A percentile compares a stretch with the other conserved stretches of the same genome.
Conservation (phyloP, 179 eudicot genomes). For the Spinacia oleracea region DNA sequence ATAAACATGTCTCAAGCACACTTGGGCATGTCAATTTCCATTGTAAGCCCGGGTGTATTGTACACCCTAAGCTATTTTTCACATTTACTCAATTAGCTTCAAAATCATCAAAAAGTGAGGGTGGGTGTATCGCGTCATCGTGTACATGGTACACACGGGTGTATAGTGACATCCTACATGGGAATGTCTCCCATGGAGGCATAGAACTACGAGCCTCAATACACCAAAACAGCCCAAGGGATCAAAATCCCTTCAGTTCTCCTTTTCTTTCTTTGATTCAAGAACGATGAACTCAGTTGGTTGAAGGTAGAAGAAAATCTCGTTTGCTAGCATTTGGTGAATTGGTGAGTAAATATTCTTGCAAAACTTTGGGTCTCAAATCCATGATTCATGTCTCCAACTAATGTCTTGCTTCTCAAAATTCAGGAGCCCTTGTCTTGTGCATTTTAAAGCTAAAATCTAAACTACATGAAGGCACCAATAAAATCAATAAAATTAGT, state of each 20-base stretch:
- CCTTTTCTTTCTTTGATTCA: background rate
- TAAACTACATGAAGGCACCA: background rate
- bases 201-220: background rate
- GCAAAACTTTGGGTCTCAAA: background rate
- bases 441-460: background rate
- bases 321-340: background rate
- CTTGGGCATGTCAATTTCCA: background rate
- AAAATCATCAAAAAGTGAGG: too few species aligned
- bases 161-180: background rate
- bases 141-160: too few species aligned
- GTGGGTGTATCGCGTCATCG: too few species aligned
- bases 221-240: background rate
- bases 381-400: background rate
- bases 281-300: background rate
- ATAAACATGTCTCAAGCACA: background rate
- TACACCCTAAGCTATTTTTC: too few species aligned
- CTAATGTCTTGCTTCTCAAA: background rate
- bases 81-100: too few species aligned
- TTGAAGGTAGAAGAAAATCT: background rate
- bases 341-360: background rate
- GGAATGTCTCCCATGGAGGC: background rate
- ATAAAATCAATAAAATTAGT: background rate
- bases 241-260: background rate
- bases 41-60: too few species aligned
- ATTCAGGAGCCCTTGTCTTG: background rate